A percentile compares a stretch with the other conserved stretches of the same genome.
These are phyloP conservation scores for Septoria petroselini DNA, from an alignment of 2,329 filamentous ascomycete genomes.

Conservation along the genomic window DNA sequence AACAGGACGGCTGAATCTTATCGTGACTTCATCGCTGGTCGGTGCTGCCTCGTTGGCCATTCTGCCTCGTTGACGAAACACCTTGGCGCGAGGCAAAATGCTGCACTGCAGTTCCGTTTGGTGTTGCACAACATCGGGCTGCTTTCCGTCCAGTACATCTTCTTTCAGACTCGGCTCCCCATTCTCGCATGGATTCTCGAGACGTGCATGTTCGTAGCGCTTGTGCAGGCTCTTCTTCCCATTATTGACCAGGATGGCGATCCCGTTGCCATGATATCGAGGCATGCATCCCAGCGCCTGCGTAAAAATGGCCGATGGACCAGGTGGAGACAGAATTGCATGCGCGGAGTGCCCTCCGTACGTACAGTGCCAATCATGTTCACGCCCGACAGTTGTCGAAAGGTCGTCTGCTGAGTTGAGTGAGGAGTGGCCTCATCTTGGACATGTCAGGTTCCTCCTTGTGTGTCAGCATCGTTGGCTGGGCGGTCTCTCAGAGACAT, in stretches of 20 bases:
- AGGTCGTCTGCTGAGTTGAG: too few species aligned
- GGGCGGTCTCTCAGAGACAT: too few species aligned
- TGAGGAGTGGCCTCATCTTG: too few species aligned
- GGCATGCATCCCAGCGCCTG: too few species aligned
- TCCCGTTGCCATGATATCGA: too few species aligned
- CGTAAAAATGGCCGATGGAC: background rate
- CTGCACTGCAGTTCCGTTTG: background rate
- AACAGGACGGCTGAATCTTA: background rate
- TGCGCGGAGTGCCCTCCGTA: too few species aligned
- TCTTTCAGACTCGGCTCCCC: conserved; percentile 8
- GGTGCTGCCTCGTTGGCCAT: background rate
- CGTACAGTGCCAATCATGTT: too few species aligned
- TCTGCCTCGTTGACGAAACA: background rate
- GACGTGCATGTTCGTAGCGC: background rate
- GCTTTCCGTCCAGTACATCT: background rate
- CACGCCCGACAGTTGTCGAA: too few species aligned
- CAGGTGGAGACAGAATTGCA: background rate
- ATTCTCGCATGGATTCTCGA: conserved; percentile 2
- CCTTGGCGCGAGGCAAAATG: background rate
- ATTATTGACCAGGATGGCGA: too few species aligned
- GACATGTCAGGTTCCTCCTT: too few species aligned
- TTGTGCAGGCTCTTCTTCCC: background rate
- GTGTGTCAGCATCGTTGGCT: too few species aligned
- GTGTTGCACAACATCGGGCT: conserved; percentile 2
- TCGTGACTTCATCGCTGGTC: background rate